phyloP scores from a whole-genome alignment of 2,329 filamentous ascomycete species.

The Neofusicoccum umdonicola region DNA sequence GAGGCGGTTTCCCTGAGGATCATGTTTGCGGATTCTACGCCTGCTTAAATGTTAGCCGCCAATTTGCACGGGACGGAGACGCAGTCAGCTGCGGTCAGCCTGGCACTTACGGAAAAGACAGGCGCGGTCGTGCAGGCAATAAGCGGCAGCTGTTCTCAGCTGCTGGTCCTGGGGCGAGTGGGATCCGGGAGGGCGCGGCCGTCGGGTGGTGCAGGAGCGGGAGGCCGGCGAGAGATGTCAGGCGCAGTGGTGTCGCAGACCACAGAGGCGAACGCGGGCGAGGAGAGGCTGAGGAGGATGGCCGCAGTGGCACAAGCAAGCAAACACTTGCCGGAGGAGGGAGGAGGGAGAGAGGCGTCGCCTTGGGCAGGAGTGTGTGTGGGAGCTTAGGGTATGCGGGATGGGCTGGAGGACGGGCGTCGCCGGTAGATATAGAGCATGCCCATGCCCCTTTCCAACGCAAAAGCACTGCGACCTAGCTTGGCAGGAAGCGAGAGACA shows the following conservation, averaged over 20 bases:
- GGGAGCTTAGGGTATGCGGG: background rate
- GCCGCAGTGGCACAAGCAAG: conserved; percentile 1
- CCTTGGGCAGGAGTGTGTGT: conserved; percentile 4
- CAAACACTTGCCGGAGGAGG: conserved; percentile 9
- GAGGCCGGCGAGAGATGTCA: background rate
- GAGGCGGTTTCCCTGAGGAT: conserved; percentile 42
- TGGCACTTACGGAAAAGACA: conserved; percentile 20
- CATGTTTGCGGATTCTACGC: conserved; percentile 32
- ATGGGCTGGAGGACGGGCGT: conserved; percentile 29
- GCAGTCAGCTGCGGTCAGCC: conserved; percentile 18
- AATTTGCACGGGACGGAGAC: conserved; percentile 11
- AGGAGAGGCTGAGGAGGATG: background rate
- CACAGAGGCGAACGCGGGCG: conserved; percentile 9
- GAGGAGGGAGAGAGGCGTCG: conserved; percentile 1
- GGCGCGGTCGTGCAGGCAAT: conserved; percentile 2
- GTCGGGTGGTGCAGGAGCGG: conserved; percentile 1
- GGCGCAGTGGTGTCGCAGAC: conserved; percentile 12
- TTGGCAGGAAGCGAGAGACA: conserved; percentile 39
- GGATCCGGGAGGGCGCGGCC: conserved; percentile 1
- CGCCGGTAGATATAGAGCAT: conserved; percentile 19
- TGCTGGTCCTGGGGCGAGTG: background rate
- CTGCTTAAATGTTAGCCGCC: conserved; percentile 27
- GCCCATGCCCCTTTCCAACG: conserved; percentile 23
- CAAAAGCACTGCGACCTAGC: conserved; percentile 24
- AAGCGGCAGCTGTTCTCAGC: background rate